Evolutionary conservation across 2,329 filamentous ascomycete genomes (phyloP).

Genomic region (Phialophora tarda): DNA sequence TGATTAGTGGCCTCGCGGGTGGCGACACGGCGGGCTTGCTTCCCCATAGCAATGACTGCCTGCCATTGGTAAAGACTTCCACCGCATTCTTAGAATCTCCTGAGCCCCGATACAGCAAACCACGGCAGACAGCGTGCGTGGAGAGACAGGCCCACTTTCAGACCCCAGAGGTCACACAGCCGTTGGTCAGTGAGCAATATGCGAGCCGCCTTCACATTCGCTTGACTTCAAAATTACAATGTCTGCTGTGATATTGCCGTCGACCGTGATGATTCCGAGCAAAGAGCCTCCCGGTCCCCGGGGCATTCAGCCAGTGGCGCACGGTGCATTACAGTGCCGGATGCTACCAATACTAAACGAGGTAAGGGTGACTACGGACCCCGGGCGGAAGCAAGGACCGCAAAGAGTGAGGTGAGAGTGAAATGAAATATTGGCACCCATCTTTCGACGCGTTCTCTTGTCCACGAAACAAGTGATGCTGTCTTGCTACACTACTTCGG

Average conservation of each 20-base stretch:
- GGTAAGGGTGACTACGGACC: conserved; percentile 1
- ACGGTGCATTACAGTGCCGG: background rate
- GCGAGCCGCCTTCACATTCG: conserved; percentile 10
- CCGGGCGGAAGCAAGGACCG: background rate
- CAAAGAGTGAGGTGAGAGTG: background rate
- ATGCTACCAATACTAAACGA: background rate
- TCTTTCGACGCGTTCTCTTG: background rate
- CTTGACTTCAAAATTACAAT: background rate
- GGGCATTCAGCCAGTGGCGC: background rate
- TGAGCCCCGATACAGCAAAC: background rate
- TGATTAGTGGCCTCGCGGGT: conserved; percentile 5
- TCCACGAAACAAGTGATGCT: conserved; percentile 1
- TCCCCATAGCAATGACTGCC: background rate
- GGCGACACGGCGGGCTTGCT: background rate
- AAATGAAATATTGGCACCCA: background rate
- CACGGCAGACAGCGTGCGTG: background rate
- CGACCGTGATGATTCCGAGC: background rate
- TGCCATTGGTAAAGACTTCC: background rate
- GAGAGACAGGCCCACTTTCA: background rate
- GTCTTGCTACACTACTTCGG: background rate
- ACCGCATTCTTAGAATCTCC: background rate
- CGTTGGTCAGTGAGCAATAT: background rate
- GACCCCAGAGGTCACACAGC: background rate
- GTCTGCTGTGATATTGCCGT: background rate
- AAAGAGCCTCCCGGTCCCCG: background rate